These are phyloP conservation scores for Lobosporangium transversale DNA, from an alignment of 192 early-diverging fungal genomes.

Conservation along the genomic window DNA sequence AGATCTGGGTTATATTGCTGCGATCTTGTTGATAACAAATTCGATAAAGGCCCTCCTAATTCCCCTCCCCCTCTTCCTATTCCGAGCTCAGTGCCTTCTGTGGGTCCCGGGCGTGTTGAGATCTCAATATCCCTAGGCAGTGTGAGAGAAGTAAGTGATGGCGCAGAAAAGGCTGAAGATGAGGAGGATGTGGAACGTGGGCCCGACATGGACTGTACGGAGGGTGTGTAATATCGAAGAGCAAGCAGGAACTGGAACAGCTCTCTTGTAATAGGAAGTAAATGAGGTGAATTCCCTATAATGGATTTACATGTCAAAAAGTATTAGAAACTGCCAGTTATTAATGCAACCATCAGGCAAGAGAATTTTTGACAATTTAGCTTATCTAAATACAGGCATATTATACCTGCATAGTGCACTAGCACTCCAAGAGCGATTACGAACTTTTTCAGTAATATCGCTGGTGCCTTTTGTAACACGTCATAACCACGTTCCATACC, in stretches of 20 bases:
- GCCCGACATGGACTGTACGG: constrained; percentile 10
- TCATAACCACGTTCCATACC: constrained; percentile 44
- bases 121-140: constrained; percentile 10
- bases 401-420: constrained; percentile 36
- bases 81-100: too few species aligned
- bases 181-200: background rate
- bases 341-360: too few species aligned
- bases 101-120: background rate
- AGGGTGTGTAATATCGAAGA: constrained; percentile 33
- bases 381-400: too few species aligned
- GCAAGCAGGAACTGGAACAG: constrained; percentile 36
- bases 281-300: constrained; percentile 40
- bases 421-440: constrained; percentile 27
- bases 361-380: too few species aligned
- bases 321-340: too few species aligned
- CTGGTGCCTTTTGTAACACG: constrained; percentile 33
- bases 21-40: background rate
- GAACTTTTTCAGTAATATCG: constrained; percentile 38
- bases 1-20: constrained; percentile 24
- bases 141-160: constrained; percentile 25
- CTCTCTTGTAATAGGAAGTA: constrained; percentile 34
- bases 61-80: too few species aligned
- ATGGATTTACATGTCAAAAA: too few species aligned
- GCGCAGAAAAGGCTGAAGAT: constrained; percentile 7
- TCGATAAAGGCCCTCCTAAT: background rate